These are phyloP conservation scores for Coemansia sp. DNA, from an alignment of 192 early-diverging fungal genomes.

Conservation along the genomic window DNA sequence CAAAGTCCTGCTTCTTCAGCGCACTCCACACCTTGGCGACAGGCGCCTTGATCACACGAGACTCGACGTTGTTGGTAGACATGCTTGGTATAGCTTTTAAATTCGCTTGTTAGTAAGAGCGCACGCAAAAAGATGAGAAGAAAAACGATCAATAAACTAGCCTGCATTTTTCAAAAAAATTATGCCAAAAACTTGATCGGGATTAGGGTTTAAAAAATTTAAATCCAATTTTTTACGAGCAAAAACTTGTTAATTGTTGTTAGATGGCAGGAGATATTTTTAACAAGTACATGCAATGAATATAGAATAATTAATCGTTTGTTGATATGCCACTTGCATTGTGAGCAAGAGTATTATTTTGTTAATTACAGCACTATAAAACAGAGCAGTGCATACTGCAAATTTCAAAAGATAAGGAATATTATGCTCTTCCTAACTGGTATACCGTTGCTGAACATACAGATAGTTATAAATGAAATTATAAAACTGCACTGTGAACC, in stretches of 20 bases:
- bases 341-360: no score
- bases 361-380: no score
- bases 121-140: neutral
- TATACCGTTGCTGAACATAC: no score
- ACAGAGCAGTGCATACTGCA: no score
- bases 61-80: conserved; percentile 37
- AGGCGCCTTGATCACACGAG: conserved; percentile 47
- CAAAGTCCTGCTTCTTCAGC: conserved; percentile 41
- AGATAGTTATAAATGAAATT: no score
- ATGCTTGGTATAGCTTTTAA: conserved; percentile 2
- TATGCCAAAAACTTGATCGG: neutral
- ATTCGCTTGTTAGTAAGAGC: neutral
- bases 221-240: neutral
- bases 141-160: neutral
- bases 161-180: neutral
- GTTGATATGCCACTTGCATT: no score
- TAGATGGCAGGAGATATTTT: neutral
- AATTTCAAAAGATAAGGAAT: no score
- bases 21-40: conserved; percentile 34
- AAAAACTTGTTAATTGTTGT: neutral
- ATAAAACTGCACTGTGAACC: no score
- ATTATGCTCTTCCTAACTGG: no score
- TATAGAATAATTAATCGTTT: no score
- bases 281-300: neutral
- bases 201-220: conserved; percentile 2